Conservation (phyloP, 1,284 basidiomycete genomes). For the Apiotrichum brassicae region DNA sequence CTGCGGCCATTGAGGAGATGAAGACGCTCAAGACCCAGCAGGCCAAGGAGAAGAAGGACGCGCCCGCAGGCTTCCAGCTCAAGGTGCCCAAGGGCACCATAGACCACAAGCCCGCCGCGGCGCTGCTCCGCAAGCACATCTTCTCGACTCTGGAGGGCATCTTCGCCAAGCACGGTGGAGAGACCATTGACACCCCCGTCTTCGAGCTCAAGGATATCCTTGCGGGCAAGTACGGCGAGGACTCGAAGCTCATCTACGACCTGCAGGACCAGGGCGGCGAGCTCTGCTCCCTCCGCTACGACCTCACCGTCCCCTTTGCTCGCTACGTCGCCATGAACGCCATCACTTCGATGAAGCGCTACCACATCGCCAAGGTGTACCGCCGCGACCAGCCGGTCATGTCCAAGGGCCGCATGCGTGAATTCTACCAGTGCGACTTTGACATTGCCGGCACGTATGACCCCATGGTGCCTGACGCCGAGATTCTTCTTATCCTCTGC, state of each 20-base stretch:
- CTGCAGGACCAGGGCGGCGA: slow-evolving; percentile 98
- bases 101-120: slow-evolving; percentile 91
- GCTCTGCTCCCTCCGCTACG: slow-evolving; percentile 87
- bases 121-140: slow-evolving; percentile 84
- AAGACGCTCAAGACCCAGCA: slow-evolving; percentile 39
- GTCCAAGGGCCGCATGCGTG: slow-evolving; percentile 96
- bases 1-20: slow-evolving; percentile 44
- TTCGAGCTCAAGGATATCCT: slow-evolving; percentile 96
- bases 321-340: slow-evolving; percentile 93
- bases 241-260: slow-evolving; percentile 97
- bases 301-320: slow-evolving; percentile 94
- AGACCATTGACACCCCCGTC: slow-evolving; percentile 93
- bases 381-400: slow-evolving; percentile 94
- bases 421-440: slow-evolving; percentile 98
- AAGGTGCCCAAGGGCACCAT: slow-evolving; percentile 69
- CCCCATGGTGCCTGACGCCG: slow-evolving; percentile 94
- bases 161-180: slow-evolving; percentile 84
- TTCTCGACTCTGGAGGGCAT: slow-evolving; percentile 81
- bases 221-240: slow-evolving; percentile 94
- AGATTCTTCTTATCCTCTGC: slow-evolving; percentile 75
- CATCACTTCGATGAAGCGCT: slow-evolving; percentile 70
- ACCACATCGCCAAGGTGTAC: slow-evolving; percentile 98
- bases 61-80: slow-evolving; percentile 48
- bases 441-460: slow-evolving; percentile 94
- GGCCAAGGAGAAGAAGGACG: slow-evolving; percentile 31